Base-by-base conservation (phyloP, 805 yeast genomes). In the Candida suzukii region DNA sequence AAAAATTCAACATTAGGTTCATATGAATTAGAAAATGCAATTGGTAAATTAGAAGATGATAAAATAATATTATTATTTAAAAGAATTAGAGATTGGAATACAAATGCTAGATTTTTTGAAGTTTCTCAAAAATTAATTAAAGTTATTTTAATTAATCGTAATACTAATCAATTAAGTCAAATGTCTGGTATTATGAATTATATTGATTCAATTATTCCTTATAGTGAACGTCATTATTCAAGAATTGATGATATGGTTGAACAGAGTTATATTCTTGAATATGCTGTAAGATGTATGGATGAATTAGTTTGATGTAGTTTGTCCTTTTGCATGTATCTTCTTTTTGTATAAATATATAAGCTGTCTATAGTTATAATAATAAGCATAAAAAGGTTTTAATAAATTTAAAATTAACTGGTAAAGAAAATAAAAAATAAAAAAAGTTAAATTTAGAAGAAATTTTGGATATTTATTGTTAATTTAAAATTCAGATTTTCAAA, bases 1-100 rank as follows among this genome's bases (percentile, higher is more conserved):
- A 53, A 58, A 3, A 73, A 60, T 6, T 74, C 82, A 16, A 55
- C 66, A 17, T 63, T 80, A 27, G 87, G 86, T 0, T 73, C 79
- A 1, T 51, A 60, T 34, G 68, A 73, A 36, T 72, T 93, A 36
- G 96, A 88, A 51, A 57, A 67, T 14, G 74, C 82, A 11, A 73
- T 93, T 33, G 66, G 72, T 4, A 58, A 61, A 12, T 69, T 93
- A 41, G 73, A 67, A 21, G 66, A 74, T 27, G 83, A 78, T 2
- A 85, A 83, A 53, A 61, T 90, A 20, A 51, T 72, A 33, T 56
- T 67, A 12, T 60, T 93, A 20, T 73, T 93, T 59, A 76, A 76
- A 54, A 80, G 95, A 53, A 70, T 90, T 18, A 76, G 97, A 52
- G 95, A 88, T 57, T 93, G 99, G 99, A 93, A 93, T 59, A 82